These are phyloP conservation scores for Escallonia herrerae DNA, from an alignment of 129 eudicot species.

Conservation along the genomic window DNA sequence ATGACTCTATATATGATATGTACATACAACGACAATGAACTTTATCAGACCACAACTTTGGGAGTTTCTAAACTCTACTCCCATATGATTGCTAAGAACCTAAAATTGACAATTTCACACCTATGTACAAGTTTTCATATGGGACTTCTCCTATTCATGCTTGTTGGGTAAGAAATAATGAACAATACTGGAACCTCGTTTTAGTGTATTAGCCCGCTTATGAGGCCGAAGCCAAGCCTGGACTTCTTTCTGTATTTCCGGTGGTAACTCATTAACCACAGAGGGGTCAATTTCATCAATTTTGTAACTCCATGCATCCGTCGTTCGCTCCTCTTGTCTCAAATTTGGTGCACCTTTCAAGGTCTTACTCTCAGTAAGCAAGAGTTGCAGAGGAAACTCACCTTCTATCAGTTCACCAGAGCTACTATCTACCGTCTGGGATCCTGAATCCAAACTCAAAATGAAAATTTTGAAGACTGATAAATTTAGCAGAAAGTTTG, in stretches of 20 bases:
- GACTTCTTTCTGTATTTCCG: slow-evolving; percentile 68
- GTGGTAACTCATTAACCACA: slow-evolving; percentile 65
- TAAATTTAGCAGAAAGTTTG: background rate
- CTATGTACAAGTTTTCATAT: background rate
- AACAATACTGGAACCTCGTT: slow-evolving; percentile 57
- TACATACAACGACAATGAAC: too few species aligned
- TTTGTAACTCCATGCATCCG: slow-evolving; percentile 55
- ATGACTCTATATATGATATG: too few species aligned
- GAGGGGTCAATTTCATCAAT: slow-evolving; percentile 72
- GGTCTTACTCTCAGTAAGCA: slow-evolving; percentile 15
- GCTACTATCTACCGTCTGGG: background rate
- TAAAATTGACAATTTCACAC: background rate
- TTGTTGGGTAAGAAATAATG: slow-evolving; percentile 59
- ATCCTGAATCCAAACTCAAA: background rate
- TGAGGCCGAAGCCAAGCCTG: slow-evolving; percentile 55
- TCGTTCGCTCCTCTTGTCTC: slow-evolving; percentile 13
- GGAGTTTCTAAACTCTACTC: too few species aligned
- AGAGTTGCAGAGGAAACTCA: slow-evolving; percentile 12
- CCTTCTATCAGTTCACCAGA: slow-evolving; percentile 19
- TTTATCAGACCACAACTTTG: too few species aligned
- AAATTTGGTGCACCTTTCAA: slow-evolving; percentile 12
- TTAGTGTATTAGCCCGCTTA: slow-evolving; percentile 40
- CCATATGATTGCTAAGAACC: too few species aligned
- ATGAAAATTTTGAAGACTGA: background rate
- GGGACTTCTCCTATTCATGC: slow-evolving; percentile 5